phyloP scores from a whole-genome alignment of 768 basidiomycete genomes.

The Lactarius indigo region DNA sequence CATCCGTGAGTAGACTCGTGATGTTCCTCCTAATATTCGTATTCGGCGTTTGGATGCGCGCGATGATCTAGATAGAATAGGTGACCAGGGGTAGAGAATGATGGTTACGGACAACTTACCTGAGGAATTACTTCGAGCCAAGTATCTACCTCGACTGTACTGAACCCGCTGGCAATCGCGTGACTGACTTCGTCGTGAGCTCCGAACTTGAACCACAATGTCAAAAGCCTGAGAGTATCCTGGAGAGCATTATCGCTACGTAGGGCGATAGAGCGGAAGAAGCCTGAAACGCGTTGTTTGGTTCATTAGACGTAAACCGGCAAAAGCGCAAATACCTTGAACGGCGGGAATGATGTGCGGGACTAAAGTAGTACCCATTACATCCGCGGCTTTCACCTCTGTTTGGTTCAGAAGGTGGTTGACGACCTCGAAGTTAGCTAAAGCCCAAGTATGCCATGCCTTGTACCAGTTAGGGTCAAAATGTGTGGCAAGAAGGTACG shows the following conservation, averaged over 20 bases:
- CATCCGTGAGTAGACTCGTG: conserved; percentile 80
- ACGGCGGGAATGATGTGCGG: conserved; percentile 89
- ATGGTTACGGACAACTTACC: conserved; percentile 41
- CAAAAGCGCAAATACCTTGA: conserved; percentile 51
- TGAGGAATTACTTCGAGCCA: conserved; percentile 99
- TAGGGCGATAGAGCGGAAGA: conserved; percentile 92
- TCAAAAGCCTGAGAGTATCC: conserved; percentile 88
- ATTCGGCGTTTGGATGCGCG: conserved; percentile 94
- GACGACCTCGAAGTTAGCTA: conserved; percentile 94
- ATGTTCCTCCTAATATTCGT: conserved; percentile 84
- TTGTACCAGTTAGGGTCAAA: conserved; percentile 98
- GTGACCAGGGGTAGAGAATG: background rate
- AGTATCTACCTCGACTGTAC: conserved; percentile 89
- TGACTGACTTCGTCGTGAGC: conserved; percentile 84
- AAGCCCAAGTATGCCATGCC: conserved; percentile 98
- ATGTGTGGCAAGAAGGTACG: conserved; percentile 83
- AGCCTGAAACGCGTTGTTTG: conserved; percentile 47
- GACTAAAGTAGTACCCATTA: conserved; percentile 61
- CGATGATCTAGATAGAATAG: conserved; percentile 73
- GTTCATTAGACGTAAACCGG: background rate
- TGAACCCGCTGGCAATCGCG: conserved; percentile 84
- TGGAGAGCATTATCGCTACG: conserved; percentile 89
- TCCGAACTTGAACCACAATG: conserved; percentile 98
- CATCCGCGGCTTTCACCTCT: conserved; percentile 51
- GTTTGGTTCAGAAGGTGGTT: conserved; percentile 68